Conservation (phyloP, 352 stramenopile genomes). For the Albugo candida region DNA sequence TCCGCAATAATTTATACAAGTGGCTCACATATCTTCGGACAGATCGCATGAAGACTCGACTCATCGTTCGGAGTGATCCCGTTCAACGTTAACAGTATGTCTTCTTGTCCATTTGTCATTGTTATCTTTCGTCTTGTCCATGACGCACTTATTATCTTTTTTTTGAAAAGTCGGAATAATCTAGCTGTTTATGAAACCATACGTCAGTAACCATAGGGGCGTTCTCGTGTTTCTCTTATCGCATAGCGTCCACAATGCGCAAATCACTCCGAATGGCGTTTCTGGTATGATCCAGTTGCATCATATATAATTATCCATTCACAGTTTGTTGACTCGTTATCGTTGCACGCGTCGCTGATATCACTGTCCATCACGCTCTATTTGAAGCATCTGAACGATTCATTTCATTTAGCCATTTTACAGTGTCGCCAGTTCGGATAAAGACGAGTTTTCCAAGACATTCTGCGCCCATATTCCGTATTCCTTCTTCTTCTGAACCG, state of each 20-base stretch:
- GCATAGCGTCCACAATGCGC: constrained; percentile 66
- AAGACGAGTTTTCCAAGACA: constrained; percentile 90
- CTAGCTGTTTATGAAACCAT: too few species aligned
- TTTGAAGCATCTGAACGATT: constrained; percentile 29
- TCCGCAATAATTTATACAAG: too few species aligned
- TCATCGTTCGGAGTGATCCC: too few species aligned
- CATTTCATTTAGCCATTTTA: constrained; percentile 73
- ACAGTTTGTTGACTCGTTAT: constrained; percentile 74
- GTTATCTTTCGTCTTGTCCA: too few species aligned
- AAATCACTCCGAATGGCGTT: constrained; percentile 93
- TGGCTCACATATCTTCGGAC: too few species aligned
- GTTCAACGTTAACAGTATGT: too few species aligned
- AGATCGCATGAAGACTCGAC: too few species aligned
- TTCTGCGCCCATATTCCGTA: constrained; percentile 95
- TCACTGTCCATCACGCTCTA: constrained; percentile 73
- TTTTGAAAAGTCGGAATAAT: too few species aligned
- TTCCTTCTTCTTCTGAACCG: constrained; percentile 85
- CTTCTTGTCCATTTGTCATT: too few species aligned
- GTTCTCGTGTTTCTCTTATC: too few species aligned
- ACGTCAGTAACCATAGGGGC: too few species aligned
- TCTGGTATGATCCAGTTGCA: constrained; percentile 89
- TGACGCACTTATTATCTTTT: too few species aligned
- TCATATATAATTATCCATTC: constrained; percentile 88
- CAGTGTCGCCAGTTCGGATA: constrained; percentile 76
- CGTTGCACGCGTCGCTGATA: constrained; percentile 85